Evolutionary conservation across 371 early-diverging fungal genomes (phyloP), one percentile per base, ranked within the genome.

Genomic region (Apophysomyces elegans): DNA sequence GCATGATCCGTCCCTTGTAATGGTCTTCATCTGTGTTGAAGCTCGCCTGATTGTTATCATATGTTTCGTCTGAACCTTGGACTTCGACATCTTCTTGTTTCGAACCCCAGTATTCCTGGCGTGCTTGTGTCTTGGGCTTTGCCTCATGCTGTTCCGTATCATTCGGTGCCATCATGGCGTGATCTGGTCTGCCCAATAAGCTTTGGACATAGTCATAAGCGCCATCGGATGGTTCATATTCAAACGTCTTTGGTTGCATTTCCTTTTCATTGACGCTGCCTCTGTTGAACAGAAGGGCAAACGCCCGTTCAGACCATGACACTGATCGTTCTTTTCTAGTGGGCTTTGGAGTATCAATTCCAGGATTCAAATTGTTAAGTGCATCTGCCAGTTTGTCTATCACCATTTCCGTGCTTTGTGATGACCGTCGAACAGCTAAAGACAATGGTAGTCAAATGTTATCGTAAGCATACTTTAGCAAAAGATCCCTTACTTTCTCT

Each of bases 341-440:
- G 16, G 36, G 47, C 11, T n/a, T 39, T 35, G 64, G 58, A 2
- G 41, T 14, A 41, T 67, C 58, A 7, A 57, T 57, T 11, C 67
- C 62, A 0, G 67, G 56, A 21, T 62, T 67, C 58, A 59, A 57
- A 1, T 57, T 50, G 26, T 62, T 67, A 12, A 67, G 58, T 37
- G 62, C 46, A 44, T 67, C 67, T 8, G 62, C 56, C 7, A 67
- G 21, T 39, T 58, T 67, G 38, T 67, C 67, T 11, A 67, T 61
- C 5, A 67, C 39, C 21, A 38, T 16, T 18, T 67, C 67, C 5
- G 67, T 26, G 32, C 37, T 62, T 12, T 21, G 45, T 6, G 67
- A 67, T 13, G 67, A 67, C 36, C 67, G 41, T 44, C 62, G 67
- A 26, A 67, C 13, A 13, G 62, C 67, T 67, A 12, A 12, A 8